phyloP scores from a whole-genome alignment of 1,284 basidiomycete genomes.

The Cystobasidium pallidum region DNA sequence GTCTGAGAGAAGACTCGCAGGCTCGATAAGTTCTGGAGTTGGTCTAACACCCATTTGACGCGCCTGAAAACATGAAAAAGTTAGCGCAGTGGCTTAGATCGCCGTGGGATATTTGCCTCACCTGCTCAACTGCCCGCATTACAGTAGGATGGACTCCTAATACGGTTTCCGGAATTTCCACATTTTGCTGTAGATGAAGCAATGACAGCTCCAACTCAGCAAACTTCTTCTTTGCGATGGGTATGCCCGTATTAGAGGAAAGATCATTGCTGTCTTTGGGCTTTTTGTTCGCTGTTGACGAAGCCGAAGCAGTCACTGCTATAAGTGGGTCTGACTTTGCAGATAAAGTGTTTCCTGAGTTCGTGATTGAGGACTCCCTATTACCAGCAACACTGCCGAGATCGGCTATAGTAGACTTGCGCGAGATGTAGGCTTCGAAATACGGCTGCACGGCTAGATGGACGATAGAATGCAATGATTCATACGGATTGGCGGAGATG shows the following conservation, averaged over 20 bases:
- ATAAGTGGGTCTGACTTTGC: not conserved
- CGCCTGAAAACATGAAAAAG: conserved; percentile 49
- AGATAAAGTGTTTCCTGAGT: not conserved
- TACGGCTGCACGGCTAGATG: conserved; percentile 95
- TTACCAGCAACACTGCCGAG: too few species aligned
- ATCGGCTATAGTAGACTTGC: conserved; percentile 54
- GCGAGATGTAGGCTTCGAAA: conserved; percentile 91
- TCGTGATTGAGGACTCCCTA: not conserved
- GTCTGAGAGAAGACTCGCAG: conserved; percentile 72
- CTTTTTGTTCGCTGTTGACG: conserved; percentile 16
- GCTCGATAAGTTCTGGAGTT: conserved; percentile 74
- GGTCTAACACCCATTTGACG: conserved; percentile 66
- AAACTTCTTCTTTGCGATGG: conserved; percentile 98
- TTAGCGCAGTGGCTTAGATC: not conserved
- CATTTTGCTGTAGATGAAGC: conserved; percentile 95
- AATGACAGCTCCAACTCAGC: conserved; percentile 96
- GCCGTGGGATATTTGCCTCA: not conserved
- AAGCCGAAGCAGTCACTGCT: conserved; percentile 25
- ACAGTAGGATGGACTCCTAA: conserved; percentile 90
- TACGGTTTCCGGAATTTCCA: conserved; percentile 96
- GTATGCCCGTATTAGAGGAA: conserved; percentile 85
- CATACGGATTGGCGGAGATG: conserved; percentile 72
- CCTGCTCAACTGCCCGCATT: conserved; percentile 80
- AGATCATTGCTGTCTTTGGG: conserved; percentile 52
- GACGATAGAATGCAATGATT: conserved; percentile 93